Evolutionary conservation across 2,329 filamentous ascomycete species (phyloP).

Genomic region (Paraconiothyrium sp.): DNA sequence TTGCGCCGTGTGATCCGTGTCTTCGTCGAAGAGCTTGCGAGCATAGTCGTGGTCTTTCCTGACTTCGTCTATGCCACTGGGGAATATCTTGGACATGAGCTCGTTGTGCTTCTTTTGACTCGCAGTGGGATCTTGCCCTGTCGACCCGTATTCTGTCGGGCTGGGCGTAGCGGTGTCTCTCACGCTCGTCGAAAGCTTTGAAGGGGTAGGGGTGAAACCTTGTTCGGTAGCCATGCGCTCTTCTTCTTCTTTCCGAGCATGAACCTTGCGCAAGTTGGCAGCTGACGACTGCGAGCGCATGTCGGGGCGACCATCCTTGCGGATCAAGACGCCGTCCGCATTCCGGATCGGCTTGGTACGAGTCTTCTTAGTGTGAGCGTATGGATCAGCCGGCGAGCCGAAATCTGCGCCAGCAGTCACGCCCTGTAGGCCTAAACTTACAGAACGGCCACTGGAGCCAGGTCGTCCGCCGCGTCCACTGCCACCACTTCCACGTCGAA

Average conservation of each 20-base stretch:
- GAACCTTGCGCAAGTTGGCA: constrained; percentile 62
- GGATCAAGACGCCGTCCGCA: constrained; percentile 60
- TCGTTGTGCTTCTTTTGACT: constrained; percentile 43
- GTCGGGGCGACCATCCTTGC: constrained; percentile 62
- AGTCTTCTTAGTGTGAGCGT: constrained; percentile 57
- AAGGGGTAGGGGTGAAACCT: constrained; percentile 33
- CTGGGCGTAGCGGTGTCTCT: constrained; percentile 40
- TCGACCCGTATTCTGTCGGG: constrained; percentile 26
- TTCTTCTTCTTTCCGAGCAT: constrained; percentile 57
- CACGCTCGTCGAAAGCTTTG: constrained; percentile 24
- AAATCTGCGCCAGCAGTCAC: constrained; percentile 34
- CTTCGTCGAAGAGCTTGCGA: constrained; percentile 43
- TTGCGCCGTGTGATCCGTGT: constrained; percentile 37
- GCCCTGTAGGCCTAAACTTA: constrained; percentile 42
- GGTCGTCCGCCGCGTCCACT: constrained; percentile 34
- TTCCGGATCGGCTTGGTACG: constrained; percentile 61
- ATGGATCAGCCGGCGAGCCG: constrained; percentile 42
- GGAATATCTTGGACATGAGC: constrained; percentile 52
- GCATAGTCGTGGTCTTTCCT: constrained; percentile 45
- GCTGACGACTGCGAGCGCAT: constrained; percentile 63
- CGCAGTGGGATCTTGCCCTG: constrained; percentile 25
- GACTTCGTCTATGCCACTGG: constrained; percentile 44
- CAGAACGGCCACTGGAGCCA: constrained; percentile 36
- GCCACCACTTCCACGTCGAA: constrained; percentile 48
- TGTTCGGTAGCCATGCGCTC: constrained; percentile 28